Evolutionary conservation across 495 filamentous ascomycete genomes (phyloP), one percentile per base, ranked within the genome.

Genomic region (Podospora pseudopauciseta): DNA sequence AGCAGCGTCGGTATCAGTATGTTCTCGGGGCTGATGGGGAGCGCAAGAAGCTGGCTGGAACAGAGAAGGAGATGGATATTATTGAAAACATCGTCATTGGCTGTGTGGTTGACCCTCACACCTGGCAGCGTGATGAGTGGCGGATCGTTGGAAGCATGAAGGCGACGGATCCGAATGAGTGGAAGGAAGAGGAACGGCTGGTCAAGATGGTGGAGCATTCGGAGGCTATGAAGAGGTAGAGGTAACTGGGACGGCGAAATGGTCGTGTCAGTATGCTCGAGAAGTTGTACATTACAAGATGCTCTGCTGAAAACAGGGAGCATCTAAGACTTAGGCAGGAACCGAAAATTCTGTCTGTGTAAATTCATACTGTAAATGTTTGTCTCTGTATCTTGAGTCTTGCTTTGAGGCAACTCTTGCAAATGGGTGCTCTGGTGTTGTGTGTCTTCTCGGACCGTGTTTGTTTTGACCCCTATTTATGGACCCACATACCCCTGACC

Each of bases 71-170:
- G 76, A 88, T 87, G 72, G 87, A 89, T 67, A 82, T 90, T 66
- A 77, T 80, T 1, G 94, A 97, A 81, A 90, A 96, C 73, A 26
- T 97, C n/a, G 90, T 94, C 5, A 72, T 97, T 23, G 91, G 92
- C 80, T 83, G 84, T 72, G 70, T 78, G 27, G 75, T 89, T 61
- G 78, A 85, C 78, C 65, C 63, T 11, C 32, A 63, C 5, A 81
- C 81, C 2, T 90, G 86, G 64, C 72, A 82, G 69, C 83, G 87
- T 56, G 78, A 77, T 53, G 83, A 84, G 15, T 97, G 94, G 94
- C 86, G 83, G 75, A 74, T 96, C 60, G 91, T 92, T 88, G 93
- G 93, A 27, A 88, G 86, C 49, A 77, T 86, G 53, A 80, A 84
- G 68, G 84, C 89, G 72, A 90, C 86, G 11, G 86, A 83, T 76